These are phyloP conservation scores for Scutellaria minor DNA, from an alignment of 257 asterid genomes.

Conservation along the genomic window DNA sequence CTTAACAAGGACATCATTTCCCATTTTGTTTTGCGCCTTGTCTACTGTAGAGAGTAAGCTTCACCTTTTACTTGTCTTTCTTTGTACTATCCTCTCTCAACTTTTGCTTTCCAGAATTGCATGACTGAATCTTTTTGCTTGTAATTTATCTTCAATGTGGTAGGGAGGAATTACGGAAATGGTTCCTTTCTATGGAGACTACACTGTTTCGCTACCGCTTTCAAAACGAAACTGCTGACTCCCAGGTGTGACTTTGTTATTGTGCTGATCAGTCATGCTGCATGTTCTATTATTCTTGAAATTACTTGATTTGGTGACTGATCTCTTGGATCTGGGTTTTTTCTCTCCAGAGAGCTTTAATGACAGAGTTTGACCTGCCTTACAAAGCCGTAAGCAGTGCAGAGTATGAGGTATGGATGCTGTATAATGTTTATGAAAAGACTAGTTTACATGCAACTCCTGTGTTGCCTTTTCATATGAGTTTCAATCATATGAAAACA, in stretches of 20 bases:
- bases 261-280: conserved; percentile 10
- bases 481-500: conserved; percentile 1
- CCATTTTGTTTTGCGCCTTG: conserved; percentile 93
- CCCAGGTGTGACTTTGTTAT: conserved; percentile 63
- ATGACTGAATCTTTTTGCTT: conserved; percentile 19
- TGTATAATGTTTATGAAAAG: conserved; percentile 17
- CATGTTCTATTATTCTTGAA: conserved; percentile 23
- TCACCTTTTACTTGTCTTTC: not conserved
- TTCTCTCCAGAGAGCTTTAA: conserved; percentile 61
- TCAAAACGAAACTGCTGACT: conserved; percentile 54
- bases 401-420: conserved; percentile 77
- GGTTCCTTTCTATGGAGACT: conserved; percentile 96
- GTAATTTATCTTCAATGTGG: conserved; percentile 21
- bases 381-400: conserved; percentile 74
- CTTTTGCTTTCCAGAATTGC: conserved; percentile 11
- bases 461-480: conserved; percentile 14
- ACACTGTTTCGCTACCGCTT: conserved; percentile 82
- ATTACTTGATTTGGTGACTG: conserved; percentile 28
- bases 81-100: conserved; percentile 10
- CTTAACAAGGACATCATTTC: conserved; percentile 84
- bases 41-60: conserved; percentile 90
- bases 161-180: conserved; percentile 88
- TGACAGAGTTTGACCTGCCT: conserved; percentile 83
- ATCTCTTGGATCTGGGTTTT: conserved; percentile 29
- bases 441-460: not conserved